Evolutionary conservation across 345 rosid species (phyloP).

Genomic region (Litchi chinensis): DNA sequence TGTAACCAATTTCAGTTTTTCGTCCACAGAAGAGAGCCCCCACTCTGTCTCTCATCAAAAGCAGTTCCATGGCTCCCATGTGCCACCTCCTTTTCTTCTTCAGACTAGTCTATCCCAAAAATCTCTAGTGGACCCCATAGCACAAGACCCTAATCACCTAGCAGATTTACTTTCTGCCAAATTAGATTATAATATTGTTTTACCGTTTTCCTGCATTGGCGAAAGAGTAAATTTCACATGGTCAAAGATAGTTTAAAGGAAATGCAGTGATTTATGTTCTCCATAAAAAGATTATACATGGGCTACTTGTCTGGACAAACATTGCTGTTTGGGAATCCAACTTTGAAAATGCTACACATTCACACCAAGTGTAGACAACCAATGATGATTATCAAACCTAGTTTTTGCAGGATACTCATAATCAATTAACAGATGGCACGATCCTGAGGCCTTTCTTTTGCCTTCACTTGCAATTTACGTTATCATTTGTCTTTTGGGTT

Average conservation of each 20-base stretch:
- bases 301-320: constrained; percentile 6
- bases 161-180: not conserved
- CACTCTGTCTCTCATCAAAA: constrained; percentile 24
- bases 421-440: not conserved
- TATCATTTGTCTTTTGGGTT: constrained; percentile 10
- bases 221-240: not conserved
- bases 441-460: constrained; percentile 5
- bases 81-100: constrained; percentile 20
- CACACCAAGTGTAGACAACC: constrained; percentile 1
- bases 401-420: not conserved
- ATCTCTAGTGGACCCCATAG: constrained; percentile 19
- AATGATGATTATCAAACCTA: constrained; percentile 11
- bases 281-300: not conserved
- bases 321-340: constrained; percentile 15
- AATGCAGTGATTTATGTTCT: not conserved
- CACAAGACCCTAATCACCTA: not conserved
- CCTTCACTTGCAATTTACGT: constrained; percentile 13
- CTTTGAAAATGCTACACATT: not conserved
- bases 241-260: constrained; percentile 24
- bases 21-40: not conserved
- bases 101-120: not conserved
- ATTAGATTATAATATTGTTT: not conserved
- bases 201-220: not conserved
- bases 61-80: constrained; percentile 38
- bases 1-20: not conserved